phyloP scores from a whole-genome alignment of 192 early-diverging fungal species.

The Chytriomyces sp. region DNA sequence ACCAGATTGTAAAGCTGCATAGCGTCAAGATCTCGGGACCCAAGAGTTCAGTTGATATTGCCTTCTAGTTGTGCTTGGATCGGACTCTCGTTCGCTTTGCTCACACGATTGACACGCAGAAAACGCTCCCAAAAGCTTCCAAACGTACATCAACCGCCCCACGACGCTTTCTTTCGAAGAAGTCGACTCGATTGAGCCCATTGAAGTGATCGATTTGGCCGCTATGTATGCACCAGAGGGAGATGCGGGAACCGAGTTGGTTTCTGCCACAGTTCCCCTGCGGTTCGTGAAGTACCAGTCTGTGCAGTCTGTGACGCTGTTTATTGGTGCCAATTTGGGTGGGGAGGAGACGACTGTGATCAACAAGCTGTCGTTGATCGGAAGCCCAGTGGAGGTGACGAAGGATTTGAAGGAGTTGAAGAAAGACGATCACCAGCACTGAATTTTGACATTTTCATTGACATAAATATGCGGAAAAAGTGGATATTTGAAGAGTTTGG shows the following conservation, averaged over 20 bases:
- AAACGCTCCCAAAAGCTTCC: constrained; percentile 84
- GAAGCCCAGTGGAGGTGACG: constrained; percentile 64
- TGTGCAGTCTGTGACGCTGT: constrained; percentile 74
- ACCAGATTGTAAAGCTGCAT: constrained; percentile 78
- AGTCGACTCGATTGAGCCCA: constrained; percentile 70
- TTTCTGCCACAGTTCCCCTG: constrained; percentile 64
- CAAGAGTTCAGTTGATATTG: constrained; percentile 60
- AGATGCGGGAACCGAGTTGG: not conserved
- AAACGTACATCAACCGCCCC: constrained; percentile 79
- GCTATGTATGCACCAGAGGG: constrained; percentile 39
- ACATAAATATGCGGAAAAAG: not conserved
- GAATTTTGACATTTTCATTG: not conserved
- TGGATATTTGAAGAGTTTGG: not conserved
- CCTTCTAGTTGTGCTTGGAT: constrained; percentile 33
- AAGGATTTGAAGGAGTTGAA: constrained; percentile 57
- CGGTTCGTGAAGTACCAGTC: constrained; percentile 95
- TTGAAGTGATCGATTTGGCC: constrained; percentile 74
- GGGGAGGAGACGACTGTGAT: constrained; percentile 82
- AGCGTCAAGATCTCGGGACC: constrained; percentile 63
- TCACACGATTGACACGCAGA: constrained; percentile 38
- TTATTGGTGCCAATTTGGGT: constrained; percentile 70
- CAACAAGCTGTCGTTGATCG: constrained; percentile 78
- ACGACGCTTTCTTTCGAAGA: constrained; percentile 86
- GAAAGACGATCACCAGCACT: constrained; percentile 36
- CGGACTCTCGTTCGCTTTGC: not conserved